Base-by-base conservation (phyloP, 352 stramenopile genomes). In the Pythium coloratum region DNA sequence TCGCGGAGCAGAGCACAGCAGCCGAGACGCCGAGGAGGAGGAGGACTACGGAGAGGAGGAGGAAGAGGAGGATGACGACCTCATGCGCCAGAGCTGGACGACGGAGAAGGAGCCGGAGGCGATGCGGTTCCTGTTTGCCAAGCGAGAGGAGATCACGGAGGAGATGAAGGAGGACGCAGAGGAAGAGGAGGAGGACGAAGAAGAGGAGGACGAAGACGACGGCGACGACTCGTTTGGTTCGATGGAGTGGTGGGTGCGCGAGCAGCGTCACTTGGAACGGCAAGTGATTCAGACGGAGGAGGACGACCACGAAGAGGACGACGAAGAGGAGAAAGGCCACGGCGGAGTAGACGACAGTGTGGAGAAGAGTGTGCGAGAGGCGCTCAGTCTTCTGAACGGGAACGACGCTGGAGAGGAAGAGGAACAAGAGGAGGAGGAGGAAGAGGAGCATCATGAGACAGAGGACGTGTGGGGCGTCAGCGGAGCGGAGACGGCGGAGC, bases 301-400 rank as follows among this genome's bases (percentile, higher is more conserved):
- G 18, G 44, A 73, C 9, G 55, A 56, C 2, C 70, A 67, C 32
- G 59, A 66, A 16, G 47, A 47, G 70, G 14, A 64, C 40, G 55
- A 70, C 30, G 20, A 62, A 32, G 20, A 65, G 13, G 51, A 73
- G 8, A 44, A 62, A 3, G 59, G 77, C 10, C 65, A 76, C 72
- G 46, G 58, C 9, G 70, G 75, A 9, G 67, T 80, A 26, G 63
- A 65, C 9, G 73, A 75, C 12, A 72, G 80, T 42, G 69, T 89
- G n/a, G 84, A 89, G 53, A 70, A 68, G 7, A 85, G 69, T 51
- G 78, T 92, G 8, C 67, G 73, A 3, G 77, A 74, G 44, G 84
- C 82, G 32, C 59, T 92, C 62, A 66, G 70, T 50, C 69, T 90
- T 14, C 47, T 92, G 32, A 81, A 88, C 30, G 59, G 68, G 34